These are phyloP conservation scores for Aspergillus tanneri DNA, from an alignment of 2,329 filamentous ascomycete species.

Conservation along the genomic window DNA sequence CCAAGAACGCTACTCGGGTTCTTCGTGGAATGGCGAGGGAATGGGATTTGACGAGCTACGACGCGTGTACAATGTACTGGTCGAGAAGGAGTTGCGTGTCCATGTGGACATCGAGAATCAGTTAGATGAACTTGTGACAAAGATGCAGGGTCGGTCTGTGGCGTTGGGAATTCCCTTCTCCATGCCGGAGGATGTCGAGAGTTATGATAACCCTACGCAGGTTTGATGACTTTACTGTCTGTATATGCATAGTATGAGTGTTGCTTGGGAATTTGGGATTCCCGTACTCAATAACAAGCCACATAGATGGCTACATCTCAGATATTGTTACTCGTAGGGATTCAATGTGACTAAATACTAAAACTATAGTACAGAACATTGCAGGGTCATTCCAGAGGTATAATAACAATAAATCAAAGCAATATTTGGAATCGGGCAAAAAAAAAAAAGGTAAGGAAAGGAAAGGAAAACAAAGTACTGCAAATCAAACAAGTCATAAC, in stretches of 20 bases:
- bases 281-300: too few relatives aligned
- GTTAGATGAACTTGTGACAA: constrained; percentile 34
- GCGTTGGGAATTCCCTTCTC: constrained; percentile 20
- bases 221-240: too few relatives aligned
- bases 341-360: constrained; percentile 4
- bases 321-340: not conserved
- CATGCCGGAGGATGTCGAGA: constrained; percentile 34
- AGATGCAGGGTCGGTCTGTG: constrained; percentile 15
- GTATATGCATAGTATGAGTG: too few relatives aligned
- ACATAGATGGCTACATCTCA: not conserved
- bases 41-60: constrained; percentile 51
- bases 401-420: constrained; percentile 6
- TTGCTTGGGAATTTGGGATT: too few relatives aligned
- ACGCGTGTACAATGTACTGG: constrained; percentile 56
- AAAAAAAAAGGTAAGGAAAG: not conserved
- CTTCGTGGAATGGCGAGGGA: constrained; percentile 16
- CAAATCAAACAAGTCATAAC: constrained; percentile 25
- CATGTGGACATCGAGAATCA: constrained; percentile 54
- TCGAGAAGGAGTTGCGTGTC: constrained; percentile 62
- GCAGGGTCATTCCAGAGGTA: constrained; percentile 2
- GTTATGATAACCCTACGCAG: constrained; percentile 23
- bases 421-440: constrained; percentile 2
- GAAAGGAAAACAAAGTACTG: too few relatives aligned
- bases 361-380: constrained; percentile 23
- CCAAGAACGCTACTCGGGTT: not conserved